Evolutionary conservation across 106 monocot genomes (phyloP), one percentile per base, ranked within the genome.

Genomic region (Allium sativum): DNA sequence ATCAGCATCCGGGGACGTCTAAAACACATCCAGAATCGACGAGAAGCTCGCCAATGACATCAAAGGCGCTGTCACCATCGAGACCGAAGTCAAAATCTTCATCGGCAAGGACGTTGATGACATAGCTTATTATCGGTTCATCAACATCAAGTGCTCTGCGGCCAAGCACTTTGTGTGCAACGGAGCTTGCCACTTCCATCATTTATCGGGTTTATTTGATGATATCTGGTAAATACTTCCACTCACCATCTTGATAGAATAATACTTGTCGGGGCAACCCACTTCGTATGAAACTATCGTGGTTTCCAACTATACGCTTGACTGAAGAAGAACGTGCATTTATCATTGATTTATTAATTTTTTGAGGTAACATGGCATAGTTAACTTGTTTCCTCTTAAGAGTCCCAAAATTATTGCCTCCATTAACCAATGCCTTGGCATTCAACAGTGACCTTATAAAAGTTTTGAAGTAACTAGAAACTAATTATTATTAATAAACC

Each of bases 71-170:
- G 47, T 88, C 85, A n/a, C 98, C 98, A 48, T 88, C 84, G 78
- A 56, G 48, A 56, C 92, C 98, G 85, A 92, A 98, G 65, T 98
- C 98, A 85, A 98, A 98, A 73, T 98, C 98, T 17, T 98, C 98
- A 64, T 98, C 98, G 58, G 98, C 98, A 52, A 98, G 85, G 60
- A 98, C 98, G 73, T 98, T 91, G 80, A 88, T 53, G 74, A 98
- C 81, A 85, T 98, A 98, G 62, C 88, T 80, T 74, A 92, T 72
- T 70, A 98, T 98, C 8, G 98, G 98, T 70, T 72, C 70, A 73
- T 92, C 98, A 18, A 98, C 73, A 9, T 98, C 92, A 18, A 46
- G 46, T 3, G 70, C 71, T 17, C 78, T 68, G 41, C 19, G 68
- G 2, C 94, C 92, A 0, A 98, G 74, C 12, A 98, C 98, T 70